Evolutionary conservation across 1,284 basidiomycete species (phyloP), one percentile per base, ranked within the genome.

Genomic region (Fistulina hepatica): DNA sequence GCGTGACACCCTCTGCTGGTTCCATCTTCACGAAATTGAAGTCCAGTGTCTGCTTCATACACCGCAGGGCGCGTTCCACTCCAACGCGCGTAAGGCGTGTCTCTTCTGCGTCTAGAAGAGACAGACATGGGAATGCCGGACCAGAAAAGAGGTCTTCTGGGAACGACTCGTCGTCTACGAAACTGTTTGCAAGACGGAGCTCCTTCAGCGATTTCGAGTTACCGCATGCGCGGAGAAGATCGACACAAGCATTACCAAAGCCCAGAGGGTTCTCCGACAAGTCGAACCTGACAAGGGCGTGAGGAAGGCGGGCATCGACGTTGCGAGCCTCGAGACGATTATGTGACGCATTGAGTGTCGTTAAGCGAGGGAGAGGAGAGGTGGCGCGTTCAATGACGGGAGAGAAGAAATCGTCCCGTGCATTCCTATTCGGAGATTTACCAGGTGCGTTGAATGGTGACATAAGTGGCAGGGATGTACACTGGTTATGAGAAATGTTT

Each of bases 401-500:
- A 8, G 44, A 67, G 67, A 27, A 63, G 60, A n/a, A 63, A 58
- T 15, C 59, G 58, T 44, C 53, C 53, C 32, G 53, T 53, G 4
- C 48, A n/a, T n/a, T n/a, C n/a, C n/a, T n/a, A 27, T 54, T 52
- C 15, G 52, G 45, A 32, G 51, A 49, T 35, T 50, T 50, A 7
- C 45, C 42, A 11, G 55, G 51, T 11, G 48, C 46, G n/a, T n/a
- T n/a, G 48, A 80, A 82, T 0, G 77, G 71, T n/a, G 65, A 59
- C 41, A 65, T 65, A 49, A 84, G 77, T 3, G 76, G 73, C 6
- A 86, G 58, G 1, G 67, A 47, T 5, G 64, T 65, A 7, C 88
- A 60, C 2, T 57, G 51, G 53, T 88, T 88, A 50, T 84, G 69
- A 2, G 82, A 79, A 8, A 86, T 42, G 47, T 86, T 81, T 36